Base-by-base conservation (phyloP, 164 flowering plant species). In the Stephania cephalantha region DNA sequence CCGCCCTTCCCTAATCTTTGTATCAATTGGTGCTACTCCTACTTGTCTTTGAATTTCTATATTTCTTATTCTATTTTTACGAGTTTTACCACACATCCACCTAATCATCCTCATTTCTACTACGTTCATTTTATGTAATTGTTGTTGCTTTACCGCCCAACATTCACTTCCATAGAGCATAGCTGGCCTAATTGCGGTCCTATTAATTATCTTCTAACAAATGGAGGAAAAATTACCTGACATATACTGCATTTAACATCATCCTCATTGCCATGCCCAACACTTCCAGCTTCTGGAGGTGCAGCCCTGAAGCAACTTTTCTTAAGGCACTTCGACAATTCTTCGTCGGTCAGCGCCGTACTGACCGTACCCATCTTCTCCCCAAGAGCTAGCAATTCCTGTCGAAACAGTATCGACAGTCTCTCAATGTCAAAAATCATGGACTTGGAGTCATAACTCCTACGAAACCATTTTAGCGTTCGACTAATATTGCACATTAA, bases 281-380 rank as follows among this genome's bases (percentile, higher is more conserved):
- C 17, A 63, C 67, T 68, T 25, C 31, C 73, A 68, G 76, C 45
- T 10, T 81, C 79, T 8, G 71, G 35, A 74, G 82, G 53, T 25
- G 77, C n/a, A 15, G 74, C 52, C 72, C 80, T 72, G 81, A 85
- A 90, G 75, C 75, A 81, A 84, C 84, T 84, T 77, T 75, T 87
- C 78, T 71, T 81, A 15, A 94, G 83, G 80, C 97, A 91, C 50
- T 86, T 85, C 6, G 85, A 81, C 66, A 96, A 42, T 74, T 85
- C 88, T 77, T 94, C 97, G 71, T 90, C 94, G 2, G 97, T 70
- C 25, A 96, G 86, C 7, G 97, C 98, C 66, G 97, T 96, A 84
- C 97, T 94, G 58, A 96, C 99, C 13, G 84, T 85, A 71, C 99
- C 99, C 94, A 96, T 96, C 77, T 87, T 84, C 81, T 96, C 99